Evolutionary conservation across 179 eudicot genomes (phyloP), one percentile per base, ranked within the genome.

Genomic region (Corrigiola litoralis): DNA sequence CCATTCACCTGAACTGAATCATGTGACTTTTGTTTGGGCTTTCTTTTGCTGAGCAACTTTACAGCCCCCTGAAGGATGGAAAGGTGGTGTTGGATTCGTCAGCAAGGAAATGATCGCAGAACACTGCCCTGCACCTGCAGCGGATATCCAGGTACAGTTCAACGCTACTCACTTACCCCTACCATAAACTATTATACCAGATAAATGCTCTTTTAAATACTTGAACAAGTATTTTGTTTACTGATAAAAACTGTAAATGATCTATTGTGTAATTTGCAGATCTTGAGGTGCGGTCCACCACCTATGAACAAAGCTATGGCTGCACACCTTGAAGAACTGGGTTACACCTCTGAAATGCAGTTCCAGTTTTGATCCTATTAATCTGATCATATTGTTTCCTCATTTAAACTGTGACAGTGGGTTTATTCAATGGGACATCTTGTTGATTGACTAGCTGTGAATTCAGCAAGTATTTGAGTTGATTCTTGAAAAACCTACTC

Each of bases 261-360:
- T 51, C 14, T 24, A 8, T 58, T 18, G 27, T 23, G 45, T 18
- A 59, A 36, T 57, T 24, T 69, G 68, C 72, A 85, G 91, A 64
- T 85, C 9, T 76, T 83, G 74, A 85, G 88, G 75, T 85, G 91
- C 23, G 91, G 91, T 41, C 91, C 91, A 1, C 91, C 91, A 42
- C 91, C 91, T 6, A 85, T 85, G 91, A 83, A 85, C 81, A 85
- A 85, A 68, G 91, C 91, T 33, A 81, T 85, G 88, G 83, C 84
- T 65, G 78, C 84, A 66, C 84, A 85, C 70, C 86, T 85, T 38
- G 83, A 79, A 42, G 91, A 65, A 41, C 86, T 85, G 60, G 82
- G 83, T 21, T 85, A 85, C 71, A 18, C 86, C 51, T 55, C 84
- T 1, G 63, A 74, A n/a, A 83, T 85, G 91, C 81, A 74, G 72